Evolutionary conservation across 495 filamentous ascomycete species (phyloP).

Genomic region (Trichoderma virens): DNA sequence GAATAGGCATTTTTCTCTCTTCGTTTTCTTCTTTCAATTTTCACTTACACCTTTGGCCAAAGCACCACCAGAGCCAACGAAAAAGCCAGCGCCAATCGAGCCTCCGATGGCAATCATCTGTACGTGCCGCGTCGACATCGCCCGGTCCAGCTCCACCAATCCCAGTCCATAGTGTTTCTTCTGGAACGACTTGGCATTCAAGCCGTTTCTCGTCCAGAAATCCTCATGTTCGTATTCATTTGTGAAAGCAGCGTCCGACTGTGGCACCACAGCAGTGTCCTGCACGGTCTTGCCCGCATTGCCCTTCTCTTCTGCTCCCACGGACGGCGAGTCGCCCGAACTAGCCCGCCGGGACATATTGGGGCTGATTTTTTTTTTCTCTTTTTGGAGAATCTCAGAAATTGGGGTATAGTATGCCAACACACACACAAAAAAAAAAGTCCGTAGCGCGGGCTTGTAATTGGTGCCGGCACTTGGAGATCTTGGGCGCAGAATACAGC

Average conservation of each 20-base stretch:
- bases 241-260: neutral
- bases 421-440: neutral
- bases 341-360: neutral
- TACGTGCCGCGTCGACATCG: slow-evolving; percentile 56
- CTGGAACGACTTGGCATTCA: slow-evolving; percentile 40
- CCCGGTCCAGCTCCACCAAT: slow-evolving; percentile 45
- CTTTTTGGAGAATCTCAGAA: neutral
- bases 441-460: neutral
- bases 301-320: neutral
- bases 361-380: neutral
- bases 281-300: neutral
- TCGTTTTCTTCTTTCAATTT: neutral
- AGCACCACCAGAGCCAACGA: slow-evolving; percentile 44
- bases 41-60: slow-evolving; percentile 33
- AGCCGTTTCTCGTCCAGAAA: slow-evolving; percentile 43
- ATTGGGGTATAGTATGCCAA: too few relatives aligned
- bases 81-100: slow-evolving; percentile 60
- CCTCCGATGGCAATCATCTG: slow-evolving; percentile 75
- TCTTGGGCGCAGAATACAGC: neutral
- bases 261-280: neutral
- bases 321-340: neutral
- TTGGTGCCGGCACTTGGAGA: neutral
- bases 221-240: slow-evolving; percentile 20
- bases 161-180: slow-evolving; percentile 29
- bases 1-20: too few relatives aligned